Percentiles rank a stretch among this genome's conserved stretches.
Conservation (phyloP, 169 alveolate genomes). For the Cryptosporidium muris region DNA sequence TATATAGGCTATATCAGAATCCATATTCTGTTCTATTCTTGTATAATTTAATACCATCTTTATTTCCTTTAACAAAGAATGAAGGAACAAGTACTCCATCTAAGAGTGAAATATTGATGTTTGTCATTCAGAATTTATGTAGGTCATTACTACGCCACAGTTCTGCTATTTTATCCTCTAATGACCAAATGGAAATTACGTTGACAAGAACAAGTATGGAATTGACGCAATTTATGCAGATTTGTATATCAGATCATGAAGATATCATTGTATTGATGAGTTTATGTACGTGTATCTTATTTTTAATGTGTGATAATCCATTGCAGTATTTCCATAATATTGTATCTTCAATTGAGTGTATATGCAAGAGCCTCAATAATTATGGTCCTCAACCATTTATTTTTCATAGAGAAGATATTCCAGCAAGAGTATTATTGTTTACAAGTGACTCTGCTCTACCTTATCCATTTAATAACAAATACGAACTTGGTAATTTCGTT, state of each 20-base stretch:
- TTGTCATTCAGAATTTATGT: conserved; percentile 24
- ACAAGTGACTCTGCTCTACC: background rate
- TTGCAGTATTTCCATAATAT: conserved; percentile 2
- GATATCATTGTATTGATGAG: conserved; percentile 20
- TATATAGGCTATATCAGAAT: conserved; percentile 9
- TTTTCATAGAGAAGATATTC: background rate
- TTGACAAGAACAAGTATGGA: conserved; percentile 26
- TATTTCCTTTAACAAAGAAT: background rate
- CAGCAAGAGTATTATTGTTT: background rate
- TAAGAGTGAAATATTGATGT: background rate
- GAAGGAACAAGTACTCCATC: background rate
- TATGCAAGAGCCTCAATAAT: background rate
- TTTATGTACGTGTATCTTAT: conserved; percentile 36
- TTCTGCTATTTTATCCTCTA: background rate
- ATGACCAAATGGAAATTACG: conserved; percentile 11
- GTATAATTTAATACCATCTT: conserved; percentile 39
- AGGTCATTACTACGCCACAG: conserved; percentile 31
- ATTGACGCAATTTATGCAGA: conserved; percentile 34
- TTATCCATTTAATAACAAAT: conserved; percentile 4
- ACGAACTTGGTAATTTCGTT: conserved; percentile 11
- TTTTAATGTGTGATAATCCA: conserved; percentile 14
- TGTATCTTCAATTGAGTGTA: background rate
- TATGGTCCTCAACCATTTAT: background rate
- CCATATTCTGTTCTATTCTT: conserved; percentile 54
- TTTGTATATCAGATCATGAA: conserved; percentile 1